A percentile compares a stretch with the other conserved stretches of the same genome.
These are phyloP conservation scores for Phytophthora europaea DNA, from an alignment of 352 stramenopile genomes.

Conservation along the genomic window DNA sequence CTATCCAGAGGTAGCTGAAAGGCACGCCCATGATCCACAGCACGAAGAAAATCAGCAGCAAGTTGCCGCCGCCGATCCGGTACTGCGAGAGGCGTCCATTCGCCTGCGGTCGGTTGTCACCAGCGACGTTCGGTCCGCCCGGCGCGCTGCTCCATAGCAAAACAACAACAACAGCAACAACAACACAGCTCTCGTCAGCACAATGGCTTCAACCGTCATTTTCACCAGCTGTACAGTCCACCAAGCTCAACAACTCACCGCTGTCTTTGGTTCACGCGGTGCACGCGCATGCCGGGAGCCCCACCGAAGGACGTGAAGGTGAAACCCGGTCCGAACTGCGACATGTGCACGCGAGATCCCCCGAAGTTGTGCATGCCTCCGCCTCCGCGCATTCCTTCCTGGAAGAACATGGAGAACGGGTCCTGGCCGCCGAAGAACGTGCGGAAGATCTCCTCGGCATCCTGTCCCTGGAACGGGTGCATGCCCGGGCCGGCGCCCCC, in stretches of 20 bases:
- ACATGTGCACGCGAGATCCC: constrained; percentile 76
- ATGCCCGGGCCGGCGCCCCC: constrained; percentile 47
- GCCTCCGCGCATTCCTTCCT: constrained; percentile 65
- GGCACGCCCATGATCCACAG: constrained; percentile 87
- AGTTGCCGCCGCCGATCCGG: constrained; percentile 75
- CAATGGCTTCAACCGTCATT: neutral
- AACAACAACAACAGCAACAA: neutral
- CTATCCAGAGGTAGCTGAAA: constrained; percentile 84
- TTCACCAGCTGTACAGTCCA: neutral
- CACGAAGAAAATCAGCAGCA: constrained; percentile 79
- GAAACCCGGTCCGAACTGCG: constrained; percentile 83
- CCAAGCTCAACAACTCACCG: constrained; percentile 40
- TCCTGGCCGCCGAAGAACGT: constrained; percentile 87
- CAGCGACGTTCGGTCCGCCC: constrained; percentile 31
- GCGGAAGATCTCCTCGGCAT: constrained; percentile 87
- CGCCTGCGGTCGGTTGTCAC: constrained; percentile 39
- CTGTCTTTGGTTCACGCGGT: constrained; percentile 61
- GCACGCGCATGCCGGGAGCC: constrained; percentile 58
- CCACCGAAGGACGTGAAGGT: constrained; percentile 80
- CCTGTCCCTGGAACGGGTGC: constrained; percentile 73
- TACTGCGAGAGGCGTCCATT: constrained; percentile 61
- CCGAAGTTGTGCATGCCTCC: constrained; percentile 57
- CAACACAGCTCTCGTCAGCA: constrained; percentile 14
- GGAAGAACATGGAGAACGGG: constrained; percentile 88
- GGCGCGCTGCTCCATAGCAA: constrained; percentile 32